Evolutionary conservation across 2,329 filamentous ascomycete species (phyloP), one percentile per base, ranked within the genome.

Genomic region (Pestalotiopsis sp.): DNA sequence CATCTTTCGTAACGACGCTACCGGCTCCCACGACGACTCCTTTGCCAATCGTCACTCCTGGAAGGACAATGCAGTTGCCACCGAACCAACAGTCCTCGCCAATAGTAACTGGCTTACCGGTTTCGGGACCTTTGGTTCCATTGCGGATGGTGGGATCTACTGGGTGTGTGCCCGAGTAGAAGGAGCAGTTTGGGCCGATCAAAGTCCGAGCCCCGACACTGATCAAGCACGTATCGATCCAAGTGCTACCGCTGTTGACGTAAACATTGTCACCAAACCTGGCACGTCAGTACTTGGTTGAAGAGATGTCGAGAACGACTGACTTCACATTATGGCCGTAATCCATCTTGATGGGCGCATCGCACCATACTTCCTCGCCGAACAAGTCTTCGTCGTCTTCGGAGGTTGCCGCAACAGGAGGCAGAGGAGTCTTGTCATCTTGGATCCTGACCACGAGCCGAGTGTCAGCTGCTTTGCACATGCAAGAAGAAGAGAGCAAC

Each of bases 41-140:
- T 67, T 86, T 85, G 0, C 94, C 94, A 72, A 97, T 91, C 1
- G 87, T 95, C 27, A 97, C 90, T 0, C 94, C 94, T 0, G 93
- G 90, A 58, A 95, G 82, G 20, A 97, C 87, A 25, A 85, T 88
- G 4, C 89, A 90, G 75, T 90, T 91, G 0, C 92, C 92, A 1
- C 91, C 92, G 38, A 95, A 80, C 93, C 93, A 94, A 80, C 92
- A 93, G 81, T 97, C 94, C 72, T 94, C 91, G 0, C 91, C 93
- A 66, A 97, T 89, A 41, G 83, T 86, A 70, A 97, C 93, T 11
- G 92, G 88, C 73, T 88, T 89, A 0, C 93, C 94, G 9, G 82
- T 75, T 78, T 97, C 94, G 0, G 93, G 93, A 0, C 94, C 94
- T 14, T 87, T 84, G 0, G 87, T 90, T 0, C 94, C 93, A 75